Percentiles rank a stretch among this genome's conserved stretches.
phyloP scores from a whole-genome alignment of 768 basidiomycete species.

The Phanerodontia chrysosporium region DNA sequence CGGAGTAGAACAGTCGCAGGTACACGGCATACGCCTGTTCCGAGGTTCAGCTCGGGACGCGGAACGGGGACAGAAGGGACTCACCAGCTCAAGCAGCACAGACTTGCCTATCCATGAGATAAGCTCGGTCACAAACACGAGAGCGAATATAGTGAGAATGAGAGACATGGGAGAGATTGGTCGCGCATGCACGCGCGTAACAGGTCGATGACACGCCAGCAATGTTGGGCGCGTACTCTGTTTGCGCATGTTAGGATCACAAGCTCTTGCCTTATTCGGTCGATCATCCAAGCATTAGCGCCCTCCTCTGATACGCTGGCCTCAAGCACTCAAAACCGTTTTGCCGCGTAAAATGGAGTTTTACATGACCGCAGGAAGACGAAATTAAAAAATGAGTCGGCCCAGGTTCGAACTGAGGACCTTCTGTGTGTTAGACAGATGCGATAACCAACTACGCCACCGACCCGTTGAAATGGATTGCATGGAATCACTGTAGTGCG shows the following conservation, averaged over 20 bases:
- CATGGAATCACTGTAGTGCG: too few species aligned
- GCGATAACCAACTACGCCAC: conserved; percentile 81
- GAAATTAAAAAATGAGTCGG: conserved; percentile 18
- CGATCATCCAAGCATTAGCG: too few species aligned
- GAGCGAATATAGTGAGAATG: conserved; percentile 73
- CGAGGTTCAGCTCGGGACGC: conserved; percentile 3
- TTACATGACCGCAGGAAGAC: too few species aligned
- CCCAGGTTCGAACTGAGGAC: conserved; percentile 24
- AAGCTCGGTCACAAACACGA: conserved; percentile 80
- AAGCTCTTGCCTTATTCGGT: conserved; percentile 1
- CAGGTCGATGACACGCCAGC: neutral
- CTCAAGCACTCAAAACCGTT: too few species aligned
- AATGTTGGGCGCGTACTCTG: neutral
- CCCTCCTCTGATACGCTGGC: too few species aligned
- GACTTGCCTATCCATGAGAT: conserved; percentile 87
- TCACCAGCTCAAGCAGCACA: conserved; percentile 75
- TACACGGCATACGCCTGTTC: conserved; percentile 72
- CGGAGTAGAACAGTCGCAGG: conserved; percentile 57
- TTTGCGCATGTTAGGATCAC: conserved; percentile 2
- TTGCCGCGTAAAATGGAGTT: too few species aligned
- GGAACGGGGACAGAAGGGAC: conserved; percentile 27
- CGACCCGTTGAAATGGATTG: too few species aligned
- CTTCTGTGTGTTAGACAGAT: conserved; percentile 47
- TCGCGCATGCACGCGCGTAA: neutral
- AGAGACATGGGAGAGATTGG: conserved; percentile 55